Base-by-base conservation (phyloP, 257 asterid species). In the Euphrasia confusa region DNA sequence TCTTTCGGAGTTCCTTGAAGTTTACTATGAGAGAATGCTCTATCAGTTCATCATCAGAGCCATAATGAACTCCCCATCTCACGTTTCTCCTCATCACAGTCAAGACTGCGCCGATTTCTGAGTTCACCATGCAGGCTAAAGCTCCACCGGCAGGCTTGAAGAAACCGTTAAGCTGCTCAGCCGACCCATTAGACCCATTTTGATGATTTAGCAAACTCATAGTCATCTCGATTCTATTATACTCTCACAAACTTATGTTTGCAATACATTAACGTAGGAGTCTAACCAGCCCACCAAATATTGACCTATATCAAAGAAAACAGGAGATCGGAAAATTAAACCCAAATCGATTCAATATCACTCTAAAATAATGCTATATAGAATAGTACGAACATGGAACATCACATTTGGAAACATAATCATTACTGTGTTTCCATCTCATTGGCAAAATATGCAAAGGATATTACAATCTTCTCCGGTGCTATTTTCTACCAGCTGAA, bases 51-150 rank as follows among this genome's bases (percentile, higher is more conserved):
- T 88, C 98, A 60, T 80, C 92, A 64, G 78, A 75, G 26, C 79
- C 95, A 81, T 88, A 92, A 63, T 72, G 93, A 66, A 80, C 84
- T 71, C 97, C 96, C 97, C 98, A 92, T 64, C 97, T 83, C 64
- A 92, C 98, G 69, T 92, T 92, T 78, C 98, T 83, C 84, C 97
- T 84, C 97, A 92, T 92, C 64, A 92, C 98, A 58, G 98, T 94
- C 85, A 88, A 81, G 73, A 92, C 98, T 2, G 95, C 95, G 65
- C 95, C 95, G 49, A 92, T 88, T 78, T 92, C 98, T 64, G 98
- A 86, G 77, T 81, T 88, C 71, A 92, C 79, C 79, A 84, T 84
- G 58, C 97, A 92, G 61, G 95, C 95, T 65, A 88, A 77, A 72
- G 98, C 84, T 61, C 83, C 87, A 32, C 82, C 82, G 28, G 96